A percentile compares a stretch with the other conserved stretches of the same genome.
These are phyloP conservation scores for Metarhizium humberi DNA, from an alignment of 2,329 filamentous ascomycete genomes.

Conservation along the genomic window DNA sequence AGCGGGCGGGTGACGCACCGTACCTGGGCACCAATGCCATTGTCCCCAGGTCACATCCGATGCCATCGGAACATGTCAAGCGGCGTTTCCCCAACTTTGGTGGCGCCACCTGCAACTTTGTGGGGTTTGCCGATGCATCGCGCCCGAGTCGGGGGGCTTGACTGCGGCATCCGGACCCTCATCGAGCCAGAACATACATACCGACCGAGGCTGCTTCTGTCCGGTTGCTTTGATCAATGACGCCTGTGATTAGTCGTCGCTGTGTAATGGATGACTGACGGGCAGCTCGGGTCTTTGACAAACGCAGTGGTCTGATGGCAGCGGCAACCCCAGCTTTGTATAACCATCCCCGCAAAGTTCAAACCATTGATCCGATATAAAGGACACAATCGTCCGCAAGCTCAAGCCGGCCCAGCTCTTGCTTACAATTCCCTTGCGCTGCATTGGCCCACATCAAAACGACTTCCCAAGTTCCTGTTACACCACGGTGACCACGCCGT, in stretches of 20 bases:
- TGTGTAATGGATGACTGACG: background rate
- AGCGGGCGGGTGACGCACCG: no score
- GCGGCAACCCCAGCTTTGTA: background rate
- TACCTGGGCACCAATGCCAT: no score
- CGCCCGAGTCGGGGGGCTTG: background rate
- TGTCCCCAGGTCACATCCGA: background rate
- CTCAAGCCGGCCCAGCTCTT: background rate
- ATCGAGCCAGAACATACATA: background rate
- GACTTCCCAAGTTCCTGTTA: no score
- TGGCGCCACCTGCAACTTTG: background rate
- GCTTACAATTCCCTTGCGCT: background rate
- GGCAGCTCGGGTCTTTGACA: no score
- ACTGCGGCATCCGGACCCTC: no score
- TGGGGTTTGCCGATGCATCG: background rate
- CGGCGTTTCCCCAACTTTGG: background rate
- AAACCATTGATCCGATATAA: background rate
- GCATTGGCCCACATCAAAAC: background rate
- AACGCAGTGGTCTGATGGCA: no score
- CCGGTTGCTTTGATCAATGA: no score
- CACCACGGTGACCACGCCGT: no score
- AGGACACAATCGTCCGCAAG: background rate
- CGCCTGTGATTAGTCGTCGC: background rate
- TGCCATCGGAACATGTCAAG: background rate
- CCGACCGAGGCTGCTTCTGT: background rate
- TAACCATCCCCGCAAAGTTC: background rate